Conservation (phyloP, 345 rosid species). For the Trapa bicornis region DNA sequence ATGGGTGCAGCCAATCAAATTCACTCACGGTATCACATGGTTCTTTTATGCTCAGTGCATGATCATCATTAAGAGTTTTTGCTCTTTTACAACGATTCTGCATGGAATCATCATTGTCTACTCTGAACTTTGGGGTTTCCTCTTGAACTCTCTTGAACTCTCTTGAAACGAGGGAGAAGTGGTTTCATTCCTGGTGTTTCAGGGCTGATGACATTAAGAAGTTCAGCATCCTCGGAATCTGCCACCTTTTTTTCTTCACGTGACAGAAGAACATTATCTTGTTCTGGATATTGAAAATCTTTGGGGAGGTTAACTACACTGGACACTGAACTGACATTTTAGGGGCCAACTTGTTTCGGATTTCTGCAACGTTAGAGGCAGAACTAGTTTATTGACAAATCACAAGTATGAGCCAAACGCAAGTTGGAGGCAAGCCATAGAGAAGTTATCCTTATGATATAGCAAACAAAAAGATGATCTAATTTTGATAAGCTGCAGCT, state of each 20-base stretch:
- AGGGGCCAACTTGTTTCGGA: constrained; percentile 10
- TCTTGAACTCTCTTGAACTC: constrained; percentile 50
- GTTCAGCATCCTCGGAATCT: constrained; percentile 10
- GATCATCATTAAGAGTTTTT: constrained; percentile 36
- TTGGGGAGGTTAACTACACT: constrained; percentile 11
- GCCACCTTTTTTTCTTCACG: constrained; percentile 13
- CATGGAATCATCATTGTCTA: constrained; percentile 17
- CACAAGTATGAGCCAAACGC: not conserved
- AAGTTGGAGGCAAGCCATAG: not conserved
- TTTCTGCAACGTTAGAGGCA: constrained; percentile 28
- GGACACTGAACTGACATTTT: constrained; percentile 16
- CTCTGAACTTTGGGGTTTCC: constrained; percentile 22
- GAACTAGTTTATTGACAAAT: not conserved
- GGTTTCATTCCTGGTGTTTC: constrained; percentile 64
- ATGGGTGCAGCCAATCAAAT: constrained; percentile 88
- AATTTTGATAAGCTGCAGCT: not conserved
- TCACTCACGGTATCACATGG: constrained; percentile 40
- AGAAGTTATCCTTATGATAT: not conserved
- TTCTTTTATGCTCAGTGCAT: constrained; percentile 23
- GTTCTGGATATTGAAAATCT: constrained; percentile 15
- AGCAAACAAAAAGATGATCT: not conserved
- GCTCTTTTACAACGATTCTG: constrained; percentile 42
- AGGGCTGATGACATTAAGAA: constrained; percentile 40
- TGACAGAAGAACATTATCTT: constrained; percentile 15
- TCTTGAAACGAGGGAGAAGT: constrained; percentile 47